Evolutionary conservation across 371 early-diverging fungal species (phyloP).

Genomic region (Mortierella sp.): DNA sequence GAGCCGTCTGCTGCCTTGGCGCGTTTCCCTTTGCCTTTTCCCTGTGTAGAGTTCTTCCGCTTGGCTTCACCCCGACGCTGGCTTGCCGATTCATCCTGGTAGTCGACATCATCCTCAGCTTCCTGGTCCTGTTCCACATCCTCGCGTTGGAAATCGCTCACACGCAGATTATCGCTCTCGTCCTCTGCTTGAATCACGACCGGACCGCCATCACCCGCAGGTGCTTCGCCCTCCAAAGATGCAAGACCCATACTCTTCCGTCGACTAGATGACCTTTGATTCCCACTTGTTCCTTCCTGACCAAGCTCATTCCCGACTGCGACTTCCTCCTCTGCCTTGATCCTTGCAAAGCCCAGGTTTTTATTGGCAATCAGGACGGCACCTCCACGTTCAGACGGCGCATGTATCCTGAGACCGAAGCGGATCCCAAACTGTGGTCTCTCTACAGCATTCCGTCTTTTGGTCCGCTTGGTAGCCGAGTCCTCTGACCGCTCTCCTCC

Average conservation of each 20-base stretch:
- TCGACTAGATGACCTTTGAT: conserved; percentile 1
- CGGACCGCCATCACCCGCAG: background rate
- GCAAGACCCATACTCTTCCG: conserved; percentile 18
- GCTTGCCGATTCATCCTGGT: conserved; percentile 7
- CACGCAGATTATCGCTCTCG: conserved; percentile 35
- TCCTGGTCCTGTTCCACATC: background rate
- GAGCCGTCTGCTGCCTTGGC: background rate
- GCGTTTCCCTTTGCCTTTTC: conserved; percentile 13
- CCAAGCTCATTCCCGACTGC: background rate
- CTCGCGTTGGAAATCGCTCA: conserved; percentile 22
- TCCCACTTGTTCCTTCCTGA: background rate
- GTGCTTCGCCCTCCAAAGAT: conserved; percentile 21
- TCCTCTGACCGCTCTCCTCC: conserved; percentile 21
- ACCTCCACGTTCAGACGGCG: conserved; percentile 37
- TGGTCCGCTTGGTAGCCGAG: background rate
- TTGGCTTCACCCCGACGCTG: conserved; percentile 8
- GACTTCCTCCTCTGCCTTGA: conserved; percentile 34
- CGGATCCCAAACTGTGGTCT: conserved; percentile 40
- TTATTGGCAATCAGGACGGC: conserved; percentile 37
- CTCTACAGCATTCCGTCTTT: conserved; percentile 10
- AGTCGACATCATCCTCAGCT: conserved; percentile 8
- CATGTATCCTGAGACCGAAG: conserved; percentile 39
- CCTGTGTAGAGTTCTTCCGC: background rate
- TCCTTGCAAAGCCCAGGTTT: conserved; percentile 33
- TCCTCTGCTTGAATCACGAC: conserved; percentile 44